These are phyloP conservation scores for Chromosphaera perkinsii DNA, from an alignment of 208 protist genomes.

Conservation along the genomic window DNA sequence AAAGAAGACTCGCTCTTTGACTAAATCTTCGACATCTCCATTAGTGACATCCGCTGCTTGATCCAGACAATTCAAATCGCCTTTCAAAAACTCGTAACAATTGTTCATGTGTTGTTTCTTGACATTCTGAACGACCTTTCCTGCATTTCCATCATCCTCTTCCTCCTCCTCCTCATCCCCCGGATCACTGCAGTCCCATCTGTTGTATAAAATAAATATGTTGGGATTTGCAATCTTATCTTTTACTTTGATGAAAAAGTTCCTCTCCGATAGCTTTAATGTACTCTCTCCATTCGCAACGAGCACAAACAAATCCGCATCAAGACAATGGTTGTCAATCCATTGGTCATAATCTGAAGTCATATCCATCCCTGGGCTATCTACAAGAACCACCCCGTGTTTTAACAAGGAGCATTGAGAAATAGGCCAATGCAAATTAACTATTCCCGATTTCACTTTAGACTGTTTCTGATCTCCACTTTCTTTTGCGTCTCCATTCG, in stretches of 20 bases:
- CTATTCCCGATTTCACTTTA: neutral
- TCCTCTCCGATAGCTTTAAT: constrained; percentile 22
- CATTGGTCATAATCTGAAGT: constrained; percentile 24
- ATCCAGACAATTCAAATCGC: constrained; percentile 4
- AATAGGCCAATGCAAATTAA: constrained; percentile 25
- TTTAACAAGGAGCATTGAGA: constrained; percentile 20
- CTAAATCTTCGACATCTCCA: neutral
- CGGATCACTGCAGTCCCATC: constrained; percentile 29
- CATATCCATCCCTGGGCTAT: constrained; percentile 29
- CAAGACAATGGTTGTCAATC: constrained; percentile 28
- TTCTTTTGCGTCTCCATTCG: neutral
- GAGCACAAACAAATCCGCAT: constrained; percentile 43
- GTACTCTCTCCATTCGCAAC: constrained; percentile 35
- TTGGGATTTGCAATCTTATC: constrained; percentile 40
- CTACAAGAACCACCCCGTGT: constrained; percentile 22
- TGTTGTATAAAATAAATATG: constrained; percentile 37
- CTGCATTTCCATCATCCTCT: constrained; percentile 1
- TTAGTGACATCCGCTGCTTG: neutral
- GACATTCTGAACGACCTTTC: constrained; percentile 2
- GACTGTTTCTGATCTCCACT: neutral
- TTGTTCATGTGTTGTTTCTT: constrained; percentile 22
- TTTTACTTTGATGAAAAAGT: constrained; percentile 31
- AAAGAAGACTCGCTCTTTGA: constrained; percentile 30
- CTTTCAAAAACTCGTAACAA: constrained; percentile 3
- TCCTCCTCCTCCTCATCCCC: constrained; percentile 8